Evolutionary conservation across 2,329 filamentous ascomycete species (phyloP), one percentile per base, ranked within the genome.

Genomic region (Diaporthe longicolla): DNA sequence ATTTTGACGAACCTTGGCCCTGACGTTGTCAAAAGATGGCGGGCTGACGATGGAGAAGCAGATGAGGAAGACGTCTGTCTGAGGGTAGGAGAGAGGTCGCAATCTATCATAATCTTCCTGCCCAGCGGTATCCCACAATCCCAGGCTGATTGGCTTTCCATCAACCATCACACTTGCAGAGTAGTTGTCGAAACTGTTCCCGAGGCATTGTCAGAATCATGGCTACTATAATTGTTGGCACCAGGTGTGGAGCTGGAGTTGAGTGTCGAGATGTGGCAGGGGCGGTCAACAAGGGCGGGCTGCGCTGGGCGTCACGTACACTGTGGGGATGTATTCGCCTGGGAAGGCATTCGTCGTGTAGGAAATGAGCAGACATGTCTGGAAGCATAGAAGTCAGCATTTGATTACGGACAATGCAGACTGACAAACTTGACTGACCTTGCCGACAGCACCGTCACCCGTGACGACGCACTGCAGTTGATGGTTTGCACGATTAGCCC

Each of bases 271-370:
- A 43, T 32, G 26, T 43, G 68, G 26, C 48, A n/a, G 71, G 72
- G 57, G 70, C 71, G 70, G 29, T 54, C 19, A 55, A 73, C 61
- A 57, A 77, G 24, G 40, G 63, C 11, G 69, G 37, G 45, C 59
- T 70, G 50, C 45, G 29, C 35, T 65, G 58, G 58, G 32, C 58
- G 52, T 55, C 48, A 59, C 52, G 40, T 87, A 97, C 94, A 99
- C 97, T 80, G 97, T 99, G 78, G 97, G 97, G 80, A 99, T 98
- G 86, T 99, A 99, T 89, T 99, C 97, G 85, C 97, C 97, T n/a
- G 97, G 97, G 84, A 99, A 99, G 78, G 97, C 97, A 88, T 98
- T 99, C 77, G 97, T 99, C 77, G 97, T 98, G 88, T 99, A 99
- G 70, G 96, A 98, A 84, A 99, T 99, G 81, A 99, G 92, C 75